phyloP scores from a whole-genome alignment of 2,329 filamentous ascomycete species.

The Cordyceps pruinosa region DNA sequence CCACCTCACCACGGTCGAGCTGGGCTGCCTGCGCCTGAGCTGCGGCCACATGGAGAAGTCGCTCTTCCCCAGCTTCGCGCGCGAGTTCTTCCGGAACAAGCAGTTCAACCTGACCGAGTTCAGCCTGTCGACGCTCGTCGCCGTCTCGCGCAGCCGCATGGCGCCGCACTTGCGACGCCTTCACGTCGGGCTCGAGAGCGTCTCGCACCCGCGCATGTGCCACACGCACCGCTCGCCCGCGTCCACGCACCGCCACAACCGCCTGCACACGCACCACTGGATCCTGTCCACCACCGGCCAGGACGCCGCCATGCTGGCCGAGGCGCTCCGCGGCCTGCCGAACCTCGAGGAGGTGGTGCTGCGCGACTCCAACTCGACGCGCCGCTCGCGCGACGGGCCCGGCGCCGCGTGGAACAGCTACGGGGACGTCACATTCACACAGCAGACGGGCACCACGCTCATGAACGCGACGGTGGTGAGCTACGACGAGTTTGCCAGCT shows the following conservation, averaged over 20 bases:
- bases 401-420: slow-evolving; percentile 46
- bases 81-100: slow-evolving; percentile 58
- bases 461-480: neutral
- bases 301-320: slow-evolving; percentile 46
- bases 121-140: slow-evolving; percentile 48
- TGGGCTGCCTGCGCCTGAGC: slow-evolving; percentile 46
- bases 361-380: slow-evolving; percentile 48
- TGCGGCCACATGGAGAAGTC: slow-evolving; percentile 48
- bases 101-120: slow-evolving; percentile 57
- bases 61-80: slow-evolving; percentile 49
- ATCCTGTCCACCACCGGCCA: slow-evolving; percentile 36
- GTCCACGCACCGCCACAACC: neutral
- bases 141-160: slow-evolving; percentile 44
- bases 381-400: slow-evolving; percentile 42
- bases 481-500: neutral
- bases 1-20: slow-evolving; percentile 47
- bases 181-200: slow-evolving; percentile 17
- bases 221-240: slow-evolving; percentile 2
- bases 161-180: slow-evolving; percentile 31
- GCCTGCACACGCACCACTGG: neutral
- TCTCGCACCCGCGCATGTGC: slow-evolving; percentile 3
- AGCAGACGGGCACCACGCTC: neutral
- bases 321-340: slow-evolving; percentile 47
- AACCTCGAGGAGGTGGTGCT: slow-evolving; percentile 52
- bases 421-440: slow-evolving; percentile 32